Conservation (phyloP, 2,329 filamentous ascomycete genomes). For the Elsinoe australis region DNA sequence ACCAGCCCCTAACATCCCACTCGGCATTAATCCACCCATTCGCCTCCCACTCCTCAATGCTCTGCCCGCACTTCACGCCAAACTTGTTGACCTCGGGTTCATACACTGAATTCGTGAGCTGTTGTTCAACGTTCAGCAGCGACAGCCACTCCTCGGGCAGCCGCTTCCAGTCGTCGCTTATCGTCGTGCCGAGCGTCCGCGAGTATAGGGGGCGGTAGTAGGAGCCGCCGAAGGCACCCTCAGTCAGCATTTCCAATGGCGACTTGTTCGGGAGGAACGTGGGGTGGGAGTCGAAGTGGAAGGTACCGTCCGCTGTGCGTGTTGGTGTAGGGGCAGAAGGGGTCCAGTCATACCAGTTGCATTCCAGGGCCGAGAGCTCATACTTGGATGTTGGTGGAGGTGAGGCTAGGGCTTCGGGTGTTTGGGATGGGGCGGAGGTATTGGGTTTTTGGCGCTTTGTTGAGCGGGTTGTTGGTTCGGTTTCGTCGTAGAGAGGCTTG, state of each 20-base stretch:
- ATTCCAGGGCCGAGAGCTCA: conserved; percentile 32
- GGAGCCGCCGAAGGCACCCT: conserved; percentile 47
- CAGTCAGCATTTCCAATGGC: conserved; percentile 44
- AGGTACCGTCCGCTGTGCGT: conserved; percentile 36
- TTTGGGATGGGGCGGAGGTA: background rate
- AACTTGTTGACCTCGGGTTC: conserved; percentile 47
- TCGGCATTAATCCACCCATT: conserved; percentile 49
- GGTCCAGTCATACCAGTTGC: conserved; percentile 39
- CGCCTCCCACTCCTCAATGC: conserved; percentile 50
- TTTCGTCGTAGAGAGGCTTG: conserved; percentile 34
- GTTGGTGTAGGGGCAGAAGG: conserved; percentile 35
- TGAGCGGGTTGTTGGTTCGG: background rate
- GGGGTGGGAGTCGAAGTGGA: conserved; percentile 41
- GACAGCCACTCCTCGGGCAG: conserved; percentile 40
- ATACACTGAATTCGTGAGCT: conserved; percentile 38
- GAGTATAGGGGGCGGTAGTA: conserved; percentile 46
- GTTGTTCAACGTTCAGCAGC: conserved; percentile 34
- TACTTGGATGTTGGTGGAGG: conserved; percentile 25
- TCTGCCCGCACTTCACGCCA: conserved; percentile 46
- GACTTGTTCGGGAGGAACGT: conserved; percentile 48
- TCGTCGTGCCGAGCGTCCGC: conserved; percentile 34
- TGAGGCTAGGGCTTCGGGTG: background rate
- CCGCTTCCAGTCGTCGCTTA: conserved; percentile 43
- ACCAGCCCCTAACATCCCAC: conserved; percentile 49
- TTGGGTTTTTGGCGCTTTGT: conserved; percentile 6